These are phyloP conservation scores for Sorghum bicolor DNA, from an alignment of 176 grass and related monocot species.

Conservation along the genomic window DNA sequence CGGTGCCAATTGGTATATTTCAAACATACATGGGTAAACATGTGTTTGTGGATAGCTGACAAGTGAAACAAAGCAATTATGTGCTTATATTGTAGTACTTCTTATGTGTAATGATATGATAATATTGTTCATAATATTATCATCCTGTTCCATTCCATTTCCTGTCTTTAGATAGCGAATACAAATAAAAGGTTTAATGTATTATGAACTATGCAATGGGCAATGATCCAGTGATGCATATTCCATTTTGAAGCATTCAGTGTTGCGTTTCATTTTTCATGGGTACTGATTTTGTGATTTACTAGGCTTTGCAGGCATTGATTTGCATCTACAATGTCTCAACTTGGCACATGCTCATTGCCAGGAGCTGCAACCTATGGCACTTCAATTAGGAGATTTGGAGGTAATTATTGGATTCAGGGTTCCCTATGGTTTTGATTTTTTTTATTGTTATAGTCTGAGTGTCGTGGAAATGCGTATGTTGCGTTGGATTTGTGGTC, in stretches of 20 bases:
- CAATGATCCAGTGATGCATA: not conserved
- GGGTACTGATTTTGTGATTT: not conserved
- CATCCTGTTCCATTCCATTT: not conserved
- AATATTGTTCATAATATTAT: too few species aligned
- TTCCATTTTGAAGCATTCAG: not conserved
- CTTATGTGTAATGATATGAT: not conserved
- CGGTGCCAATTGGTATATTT: too few species aligned
- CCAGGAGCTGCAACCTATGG: not conserved
- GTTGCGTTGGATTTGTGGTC: too few species aligned
- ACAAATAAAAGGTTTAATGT: not conserved
- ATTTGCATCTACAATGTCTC: not conserved
- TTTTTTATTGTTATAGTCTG: not conserved
- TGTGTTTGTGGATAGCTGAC: not conserved
- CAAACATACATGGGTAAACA: not conserved
- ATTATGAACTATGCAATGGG: not conserved
- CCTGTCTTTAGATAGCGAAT: not conserved
- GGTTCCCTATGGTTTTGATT: not conserved
- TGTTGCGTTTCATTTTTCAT: not conserved
- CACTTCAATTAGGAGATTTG: conserved; percentile 8
- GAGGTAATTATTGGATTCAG: conserved; percentile 13
- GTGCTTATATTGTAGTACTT: not conserved
- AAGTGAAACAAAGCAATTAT: not conserved
- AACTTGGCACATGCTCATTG: conserved; percentile 8
- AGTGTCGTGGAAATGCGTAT: too few species aligned
- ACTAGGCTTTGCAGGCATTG: conserved; percentile 3